These are phyloP conservation scores for Blepharisma stoltei DNA, from an alignment of 73 alveolate genomes.

Conservation along the genomic window DNA sequence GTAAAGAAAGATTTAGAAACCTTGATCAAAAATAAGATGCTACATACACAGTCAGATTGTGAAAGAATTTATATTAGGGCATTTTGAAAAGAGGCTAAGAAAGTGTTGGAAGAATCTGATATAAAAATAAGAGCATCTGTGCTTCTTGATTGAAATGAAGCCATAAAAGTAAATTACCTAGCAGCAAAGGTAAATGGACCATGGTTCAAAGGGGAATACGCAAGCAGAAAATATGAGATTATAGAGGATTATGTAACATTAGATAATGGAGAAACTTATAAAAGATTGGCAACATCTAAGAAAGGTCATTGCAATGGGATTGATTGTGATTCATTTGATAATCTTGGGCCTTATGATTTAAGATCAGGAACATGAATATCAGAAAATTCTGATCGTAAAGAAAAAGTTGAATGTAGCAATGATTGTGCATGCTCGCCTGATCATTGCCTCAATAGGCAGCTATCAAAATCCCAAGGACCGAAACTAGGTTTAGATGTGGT, in stretches of 20 bases:
- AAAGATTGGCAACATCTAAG: background rate
- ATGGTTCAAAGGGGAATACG: background rate
- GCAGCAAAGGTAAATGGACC: background rate
- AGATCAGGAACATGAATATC: background rate
- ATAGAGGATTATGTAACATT: background rate
- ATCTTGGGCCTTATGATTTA: conserved; percentile 16
- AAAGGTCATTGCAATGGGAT: conserved; percentile 10
- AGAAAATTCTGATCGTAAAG: background rate
- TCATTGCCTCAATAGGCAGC: background rate
- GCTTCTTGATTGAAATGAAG: background rate
- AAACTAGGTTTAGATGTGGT: conserved; percentile 36
- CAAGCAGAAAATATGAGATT: background rate
- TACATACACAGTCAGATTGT: background rate
- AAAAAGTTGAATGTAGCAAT: conserved; percentile 11
- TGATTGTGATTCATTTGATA: background rate
- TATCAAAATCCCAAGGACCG: background rate
- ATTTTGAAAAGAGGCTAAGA: background rate
- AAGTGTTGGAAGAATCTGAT: conserved; percentile 13
- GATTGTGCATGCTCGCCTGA: background rate
- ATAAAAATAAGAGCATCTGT: background rate
- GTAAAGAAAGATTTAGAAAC: background rate
- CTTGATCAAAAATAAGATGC: background rate
- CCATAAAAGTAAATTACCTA: background rate
- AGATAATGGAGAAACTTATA: background rate
- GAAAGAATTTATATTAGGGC: background rate